Evolutionary conservation across 2,329 filamentous ascomycete species (phyloP), one percentile per base, ranked within the genome.

Genomic region (Arthrocladium fulminans): DNA sequence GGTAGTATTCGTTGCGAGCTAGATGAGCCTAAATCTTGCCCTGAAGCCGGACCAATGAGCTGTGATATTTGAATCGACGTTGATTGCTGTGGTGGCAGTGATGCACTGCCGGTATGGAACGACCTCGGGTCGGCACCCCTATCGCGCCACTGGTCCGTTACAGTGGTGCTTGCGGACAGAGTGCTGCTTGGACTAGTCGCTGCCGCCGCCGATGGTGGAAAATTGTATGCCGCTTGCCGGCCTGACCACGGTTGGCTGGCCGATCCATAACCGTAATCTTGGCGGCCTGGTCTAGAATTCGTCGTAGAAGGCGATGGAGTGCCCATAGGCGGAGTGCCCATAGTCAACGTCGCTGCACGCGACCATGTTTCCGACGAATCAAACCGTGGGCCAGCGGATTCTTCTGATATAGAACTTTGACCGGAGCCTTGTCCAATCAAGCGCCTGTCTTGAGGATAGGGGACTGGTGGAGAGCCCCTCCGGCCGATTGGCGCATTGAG

Each of bases 341-440:
- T 20, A 7, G 51, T 52, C 25, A 57, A 38, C 34, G 51, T 39
- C 20, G 53, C 50, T 8, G 53, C 49, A 8, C 56, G 55, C 24
- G 47, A 34, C 22, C 56, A 32, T 7, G 55, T 43, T 6, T 59
- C 56, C 15, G 48, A 44, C 2, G 51, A 39, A 15, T 58, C 56
- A 43, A 50, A 51, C 13, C 53, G 49, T 15, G 51, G 44, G 15
- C 50, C 45, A n/a, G 51, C 41, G 9, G 53, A 56, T 22, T 57
- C 56, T 35, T 59, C 56, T 3, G 55, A 57, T 34, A 54, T 37
- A 8, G 55, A 57, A 37, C 56, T 59, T 15, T 59, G 53, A 13
- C 41, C 47, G 13, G 56, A 59, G 6, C 40, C 17, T 25, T 35
- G 41, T n/a, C 32, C 42, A 22, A 19, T 7, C 34, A 46, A 22